Base-by-base conservation (phyloP, 371 early-diverging fungal genomes). In the Lichtheimia corymbifera region DNA sequence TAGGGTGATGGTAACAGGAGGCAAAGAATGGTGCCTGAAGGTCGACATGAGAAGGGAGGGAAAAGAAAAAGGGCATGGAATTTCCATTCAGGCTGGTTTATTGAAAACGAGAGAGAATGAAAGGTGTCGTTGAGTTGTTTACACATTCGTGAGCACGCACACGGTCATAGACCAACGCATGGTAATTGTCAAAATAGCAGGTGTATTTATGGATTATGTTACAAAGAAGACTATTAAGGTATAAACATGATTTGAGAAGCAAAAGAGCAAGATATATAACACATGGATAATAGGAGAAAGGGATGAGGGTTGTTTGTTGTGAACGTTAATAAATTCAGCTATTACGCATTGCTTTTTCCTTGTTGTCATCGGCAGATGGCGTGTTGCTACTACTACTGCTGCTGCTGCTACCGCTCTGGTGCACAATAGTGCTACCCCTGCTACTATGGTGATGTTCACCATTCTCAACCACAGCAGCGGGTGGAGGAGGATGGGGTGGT, bases 341-440 rank as follows among this genome's bases (percentile, higher is more conserved):
- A 25, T 58, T 63, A 61, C 28, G 54, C 53, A 45, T 47, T 54
- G 22, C 30, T 45, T 30, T 61, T 47, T 61, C 54, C 49, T 61
- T 61, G 14, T 22, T 28, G 30, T 54, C 49, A 40, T 22, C 45
- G 11, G 53, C 45, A 28, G 61, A 27, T 22, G 54, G 17, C 42
- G 54, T 61, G 17, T 53, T 55, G 53, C 56, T 49, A 28, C 53
- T 53, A 28, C 60, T 52, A 17, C 50, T 49, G n/a, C 25, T 25
- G 40, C 18, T 47, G 22, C 47, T 47, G 47, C 47, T 22, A 22
- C 47, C 22, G 17, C 17, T 47, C 12, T 47, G 18, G 18, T 47
- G 47, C 18, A 47, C 47, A 47, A 22, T 15, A 18, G 47, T 47
- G 5, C 47, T 22, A 22, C 12, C 22, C n/a, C 47, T 47, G 47